Evolutionary conservation across 805 yeast species (phyloP).

Genomic region (Hanseniaspora taiwanica): DNA sequence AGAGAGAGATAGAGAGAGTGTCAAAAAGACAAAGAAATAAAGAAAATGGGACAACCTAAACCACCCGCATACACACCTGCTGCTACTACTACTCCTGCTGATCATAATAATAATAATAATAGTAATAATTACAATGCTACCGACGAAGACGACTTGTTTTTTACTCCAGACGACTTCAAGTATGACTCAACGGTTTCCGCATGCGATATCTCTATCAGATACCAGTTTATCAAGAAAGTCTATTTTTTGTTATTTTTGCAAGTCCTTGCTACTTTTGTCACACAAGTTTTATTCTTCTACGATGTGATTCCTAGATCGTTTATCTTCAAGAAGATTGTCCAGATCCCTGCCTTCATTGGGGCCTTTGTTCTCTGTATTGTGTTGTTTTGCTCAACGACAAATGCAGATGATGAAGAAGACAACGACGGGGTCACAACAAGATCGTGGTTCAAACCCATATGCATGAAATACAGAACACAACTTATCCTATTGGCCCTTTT

Average conservation of each 20-base stretch:
- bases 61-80: not conserved
- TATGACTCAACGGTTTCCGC: conserved; percentile 65
- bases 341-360: conserved; percentile 3
- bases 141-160: conserved; percentile 3
- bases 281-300: conserved; percentile 12
- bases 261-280: conserved; percentile 42
- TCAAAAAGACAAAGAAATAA: not conserved
- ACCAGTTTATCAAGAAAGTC: conserved; percentile 65
- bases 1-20: no score
- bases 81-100: no score
- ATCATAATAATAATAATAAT: no score
- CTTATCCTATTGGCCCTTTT: conserved; percentile 47
- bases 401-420: conserved; percentile 1
- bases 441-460: conserved; percentile 10
- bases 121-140: no score
- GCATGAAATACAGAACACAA: conserved; percentile 20
- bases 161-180: conserved; percentile 61
- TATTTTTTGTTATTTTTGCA: conserved; percentile 60
- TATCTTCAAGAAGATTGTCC: conserved; percentile 2
- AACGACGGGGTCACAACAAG: conserved; percentile 3
- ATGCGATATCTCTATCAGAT: conserved; percentile 64
- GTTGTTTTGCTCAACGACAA: conserved; percentile 43
- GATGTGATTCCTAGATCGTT: conserved; percentile 6
- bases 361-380: conserved; percentile 54
- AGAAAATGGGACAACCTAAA: not conserved